Percentiles rank a stretch among this genome's conserved stretches.
Evolutionary conservation across 2,329 filamentous ascomycete species (phyloP).

Genomic region (Stagonosporopsis rhizophila): DNA sequence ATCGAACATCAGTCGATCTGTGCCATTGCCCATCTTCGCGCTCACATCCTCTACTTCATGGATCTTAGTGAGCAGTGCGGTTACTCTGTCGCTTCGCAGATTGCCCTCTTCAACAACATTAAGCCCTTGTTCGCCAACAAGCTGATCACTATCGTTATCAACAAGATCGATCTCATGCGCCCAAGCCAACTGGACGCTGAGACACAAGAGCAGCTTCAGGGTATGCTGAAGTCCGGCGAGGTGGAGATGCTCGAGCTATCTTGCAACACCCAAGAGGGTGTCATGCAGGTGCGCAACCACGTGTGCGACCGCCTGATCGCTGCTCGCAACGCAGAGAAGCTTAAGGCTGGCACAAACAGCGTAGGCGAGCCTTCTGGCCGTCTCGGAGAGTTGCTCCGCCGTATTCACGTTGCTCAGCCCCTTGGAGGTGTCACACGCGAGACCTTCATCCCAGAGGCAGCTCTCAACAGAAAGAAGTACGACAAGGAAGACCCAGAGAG

Average conservation of each 20-base stretch:
- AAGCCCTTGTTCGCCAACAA: slow-evolving; percentile 98
- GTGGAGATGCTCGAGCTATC: slow-evolving; percentile 93
- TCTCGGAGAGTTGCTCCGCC: slow-evolving; percentile 86
- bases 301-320: slow-evolving; percentile 93
- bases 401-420: slow-evolving; percentile 97
- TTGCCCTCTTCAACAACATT: slow-evolving; percentile 90
- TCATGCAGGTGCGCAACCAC: slow-evolving; percentile 93
- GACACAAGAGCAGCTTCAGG: slow-evolving; percentile 77
- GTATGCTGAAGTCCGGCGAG: slow-evolving; percentile 82
- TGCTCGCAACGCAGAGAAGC: slow-evolving; percentile 91
- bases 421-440: slow-evolving; percentile 80
- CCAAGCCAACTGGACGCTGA: slow-evolving; percentile 86
- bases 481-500: slow-evolving; percentile 89
- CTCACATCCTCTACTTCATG: slow-evolving; percentile 97
- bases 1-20: slow-evolving; percentile 99
- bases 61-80: slow-evolving; percentile 96
- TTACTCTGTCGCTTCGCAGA: slow-evolving; percentile 90
- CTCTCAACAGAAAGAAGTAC: slow-evolving; percentile 84
- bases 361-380: slow-evolving; percentile 78
- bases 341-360: slow-evolving; percentile 85
- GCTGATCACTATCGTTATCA: slow-evolving; percentile 93
- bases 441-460: slow-evolving; percentile 85
- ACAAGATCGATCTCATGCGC: slow-evolving; percentile 94
- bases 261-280: slow-evolving; percentile 92
- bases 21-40: slow-evolving; percentile 93